Evolutionary conservation across 257 asterid species (phyloP).

Genomic region (Orobanche coerulescens): DNA sequence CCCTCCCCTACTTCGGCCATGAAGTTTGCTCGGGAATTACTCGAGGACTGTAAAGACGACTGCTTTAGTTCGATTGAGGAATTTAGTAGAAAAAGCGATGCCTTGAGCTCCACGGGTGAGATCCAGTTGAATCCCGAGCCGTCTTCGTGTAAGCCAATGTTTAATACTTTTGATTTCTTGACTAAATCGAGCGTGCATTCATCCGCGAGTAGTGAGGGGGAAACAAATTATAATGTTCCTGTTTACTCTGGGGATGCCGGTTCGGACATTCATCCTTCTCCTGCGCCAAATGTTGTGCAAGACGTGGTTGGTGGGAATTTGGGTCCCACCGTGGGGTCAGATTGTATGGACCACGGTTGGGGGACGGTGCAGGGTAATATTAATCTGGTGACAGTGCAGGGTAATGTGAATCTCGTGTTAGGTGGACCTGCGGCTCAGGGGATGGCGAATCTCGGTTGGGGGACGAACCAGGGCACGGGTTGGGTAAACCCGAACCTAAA

Average conservation of each 20-base stretch:
- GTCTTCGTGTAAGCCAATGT: slow-evolving; percentile 21
- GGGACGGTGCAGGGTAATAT: slow-evolving; percentile 55
- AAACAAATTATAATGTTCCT: slow-evolving; percentile 33
- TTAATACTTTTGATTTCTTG: slow-evolving; percentile 40
- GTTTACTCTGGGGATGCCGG: slow-evolving; percentile 18
- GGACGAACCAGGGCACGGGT: slow-evolving; percentile 32
- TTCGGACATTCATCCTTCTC: slow-evolving; percentile 38
- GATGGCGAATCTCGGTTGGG: slow-evolving; percentile 46
- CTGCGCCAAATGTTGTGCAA: slow-evolving; percentile 30
- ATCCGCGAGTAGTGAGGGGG: slow-evolving; percentile 77
- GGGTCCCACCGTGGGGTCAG: slow-evolving; percentile 34
- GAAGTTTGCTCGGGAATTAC: slow-evolving; percentile 41
- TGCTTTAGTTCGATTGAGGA: slow-evolving; percentile 56
- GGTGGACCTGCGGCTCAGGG: slow-evolving; percentile 63
- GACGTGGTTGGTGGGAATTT: slow-evolving; percentile 29
- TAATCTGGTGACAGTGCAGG: slow-evolving; percentile 62
- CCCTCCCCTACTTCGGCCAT: slow-evolving; percentile 49
- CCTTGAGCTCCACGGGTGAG: slow-evolving; percentile 43
- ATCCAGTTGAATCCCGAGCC: slow-evolving; percentile 24
- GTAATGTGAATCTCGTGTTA: slow-evolving; percentile 59
- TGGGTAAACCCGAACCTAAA: slow-evolving; percentile 54
- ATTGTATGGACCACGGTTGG: slow-evolving; percentile 44
- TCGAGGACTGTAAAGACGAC: slow-evolving; percentile 41
- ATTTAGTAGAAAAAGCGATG: slow-evolving; percentile 38
- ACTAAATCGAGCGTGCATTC: slow-evolving; percentile 54